Conservation (phyloP, 495 filamentous ascomycete species). For the Trichoderma asperelloides region DNA sequence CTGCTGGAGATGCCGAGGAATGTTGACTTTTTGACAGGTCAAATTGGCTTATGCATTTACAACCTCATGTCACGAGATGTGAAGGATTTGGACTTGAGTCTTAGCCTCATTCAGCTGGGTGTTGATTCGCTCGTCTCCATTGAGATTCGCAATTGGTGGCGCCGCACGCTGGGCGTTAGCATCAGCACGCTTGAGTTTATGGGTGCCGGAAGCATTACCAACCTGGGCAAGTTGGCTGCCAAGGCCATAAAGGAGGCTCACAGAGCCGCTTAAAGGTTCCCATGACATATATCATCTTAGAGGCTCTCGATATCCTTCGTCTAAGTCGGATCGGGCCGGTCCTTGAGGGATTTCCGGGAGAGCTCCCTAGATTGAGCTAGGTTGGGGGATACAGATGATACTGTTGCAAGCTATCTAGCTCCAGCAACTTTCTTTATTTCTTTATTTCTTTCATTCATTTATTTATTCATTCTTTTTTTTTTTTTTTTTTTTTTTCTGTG, state of each 20-base stretch:
- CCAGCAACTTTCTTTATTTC: no score
- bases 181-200: slow-evolving; percentile 32
- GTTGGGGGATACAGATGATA: no score
- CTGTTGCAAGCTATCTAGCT: no score
- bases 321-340: neutral
- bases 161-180: slow-evolving; percentile 20
- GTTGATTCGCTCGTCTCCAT: slow-evolving; percentile 33
- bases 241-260: neutral
- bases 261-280: neutral
- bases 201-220: slow-evolving; percentile 15
- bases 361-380: no score
- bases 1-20: slow-evolving; percentile 18
- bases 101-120: slow-evolving; percentile 24
- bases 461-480: no score
- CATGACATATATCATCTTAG: neutral
- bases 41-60: slow-evolving; percentile 27
- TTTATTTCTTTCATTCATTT: no score
- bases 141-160: slow-evolving; percentile 28
- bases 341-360: no score
- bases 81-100: slow-evolving; percentile 19
- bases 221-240: neutral
- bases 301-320: neutral
- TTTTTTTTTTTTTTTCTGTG: no score
- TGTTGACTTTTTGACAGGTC: slow-evolving; percentile 18
- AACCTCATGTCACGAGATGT: slow-evolving; percentile 15